A percentile compares a stretch with the other conserved stretches of the same genome.
These are phyloP conservation scores for Rubroboletus satanas DNA, from an alignment of 768 basidiomycete species.

Conservation along the genomic window DNA sequence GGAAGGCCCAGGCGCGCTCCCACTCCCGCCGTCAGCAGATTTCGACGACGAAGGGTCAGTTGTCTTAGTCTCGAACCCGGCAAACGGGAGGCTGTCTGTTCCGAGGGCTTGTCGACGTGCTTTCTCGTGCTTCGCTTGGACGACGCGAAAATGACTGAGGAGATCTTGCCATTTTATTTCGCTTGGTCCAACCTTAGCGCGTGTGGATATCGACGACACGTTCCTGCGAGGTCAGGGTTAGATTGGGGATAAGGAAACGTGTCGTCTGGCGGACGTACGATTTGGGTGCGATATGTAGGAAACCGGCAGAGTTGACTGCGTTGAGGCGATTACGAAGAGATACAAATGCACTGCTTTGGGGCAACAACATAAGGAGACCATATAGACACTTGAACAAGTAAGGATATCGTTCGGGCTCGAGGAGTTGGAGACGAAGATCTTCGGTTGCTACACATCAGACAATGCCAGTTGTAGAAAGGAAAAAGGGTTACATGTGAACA, in stretches of 20 bases:
- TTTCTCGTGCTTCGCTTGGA: slow-evolving; percentile 91
- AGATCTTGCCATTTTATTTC: slow-evolving; percentile 99
- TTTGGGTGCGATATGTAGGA: slow-evolving; percentile 85
- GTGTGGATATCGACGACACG: slow-evolving; percentile 41
- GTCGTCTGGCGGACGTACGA: slow-evolving; percentile 46
- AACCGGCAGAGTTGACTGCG: slow-evolving; percentile 93
- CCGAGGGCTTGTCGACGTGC: slow-evolving; percentile 75
- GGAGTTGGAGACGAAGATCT: slow-evolving; percentile 88
- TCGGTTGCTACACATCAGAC: slow-evolving; percentile 1
- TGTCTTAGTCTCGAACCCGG: slow-evolving; percentile 37
- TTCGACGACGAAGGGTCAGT: slow-evolving; percentile 20
- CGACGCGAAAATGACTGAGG: slow-evolving; percentile 82
- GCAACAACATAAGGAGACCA: slow-evolving; percentile 93
- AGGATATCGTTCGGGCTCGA: slow-evolving; percentile 96
- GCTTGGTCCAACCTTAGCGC: slow-evolving; percentile 76
- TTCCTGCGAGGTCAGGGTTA: slow-evolving; percentile 31
- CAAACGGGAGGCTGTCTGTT: slow-evolving; percentile 53
- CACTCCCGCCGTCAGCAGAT: neutral
- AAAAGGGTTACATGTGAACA: slow-evolving; percentile 81
- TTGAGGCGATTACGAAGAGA: slow-evolving; percentile 91
- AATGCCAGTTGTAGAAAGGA: neutral
- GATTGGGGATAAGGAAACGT: too few species aligned
- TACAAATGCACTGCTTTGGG: slow-evolving; percentile 94
- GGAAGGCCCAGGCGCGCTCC: slow-evolving; percentile 35
- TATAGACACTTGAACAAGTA: slow-evolving; percentile 97